A percentile compares a stretch with the other conserved stretches of the same genome.
These are phyloP conservation scores for Pisolithus albus DNA, from an alignment of 768 basidiomycete genomes.

Conservation along the genomic window DNA sequence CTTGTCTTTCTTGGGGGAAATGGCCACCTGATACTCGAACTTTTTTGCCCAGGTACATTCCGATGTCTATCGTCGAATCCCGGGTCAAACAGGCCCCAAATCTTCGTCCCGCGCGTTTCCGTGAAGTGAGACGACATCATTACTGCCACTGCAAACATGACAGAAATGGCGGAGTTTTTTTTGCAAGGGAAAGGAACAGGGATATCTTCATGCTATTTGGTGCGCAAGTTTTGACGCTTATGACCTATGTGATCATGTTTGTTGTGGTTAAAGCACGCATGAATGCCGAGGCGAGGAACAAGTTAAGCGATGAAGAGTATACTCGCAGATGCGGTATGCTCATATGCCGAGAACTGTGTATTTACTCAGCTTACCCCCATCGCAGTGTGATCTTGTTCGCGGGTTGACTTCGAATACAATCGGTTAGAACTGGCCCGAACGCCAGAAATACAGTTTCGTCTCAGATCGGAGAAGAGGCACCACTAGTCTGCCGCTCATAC, in stretches of 20 bases:
- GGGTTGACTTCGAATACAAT: slow-evolving; percentile 48
- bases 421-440: slow-evolving; percentile 53
- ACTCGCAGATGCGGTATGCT: not conserved
- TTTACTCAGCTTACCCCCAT: not conserved
- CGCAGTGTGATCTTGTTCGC: slow-evolving; percentile 42
- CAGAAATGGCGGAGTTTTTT: slow-evolving; percentile 8
- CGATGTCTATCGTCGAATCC: slow-evolving; percentile 27
- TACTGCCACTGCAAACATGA: slow-evolving; percentile 3
- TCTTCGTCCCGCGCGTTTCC: slow-evolving; percentile 8
- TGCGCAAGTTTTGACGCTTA: slow-evolving; percentile 7
- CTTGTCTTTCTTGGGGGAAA: not conserved
- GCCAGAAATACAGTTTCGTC: slow-evolving; percentile 51
- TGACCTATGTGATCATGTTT: not conserved
- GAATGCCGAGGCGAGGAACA: slow-evolving; percentile 19
- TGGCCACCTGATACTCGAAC: too few relatives aligned
- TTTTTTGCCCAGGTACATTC: slow-evolving; percentile 17
- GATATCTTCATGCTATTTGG: slow-evolving; percentile 32
- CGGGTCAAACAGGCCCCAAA: slow-evolving; percentile 23
- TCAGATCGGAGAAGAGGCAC: slow-evolving; percentile 50
- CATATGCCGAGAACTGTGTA: not conserved
- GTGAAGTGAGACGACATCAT: not conserved
- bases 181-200: slow-evolving; percentile 1
- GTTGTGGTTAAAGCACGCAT: slow-evolving; percentile 23
- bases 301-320: slow-evolving; percentile 11
- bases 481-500: slow-evolving; percentile 19